These are phyloP conservation scores for Radiomyces spectabilis DNA, from an alignment of 192 early-diverging fungal species.

Conservation along the genomic window DNA sequence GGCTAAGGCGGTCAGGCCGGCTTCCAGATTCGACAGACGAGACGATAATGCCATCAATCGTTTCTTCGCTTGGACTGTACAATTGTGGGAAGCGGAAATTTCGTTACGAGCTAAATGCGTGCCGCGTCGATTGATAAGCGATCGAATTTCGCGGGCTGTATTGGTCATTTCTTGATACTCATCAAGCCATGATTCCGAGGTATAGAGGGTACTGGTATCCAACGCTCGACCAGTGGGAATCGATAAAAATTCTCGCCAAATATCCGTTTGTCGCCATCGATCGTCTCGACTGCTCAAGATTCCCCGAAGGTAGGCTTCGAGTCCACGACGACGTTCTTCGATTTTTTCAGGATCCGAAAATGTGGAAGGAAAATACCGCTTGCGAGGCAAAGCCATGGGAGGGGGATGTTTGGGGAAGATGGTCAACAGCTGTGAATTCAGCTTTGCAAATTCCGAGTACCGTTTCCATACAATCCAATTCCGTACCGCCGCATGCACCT, in stretches of 20 bases:
- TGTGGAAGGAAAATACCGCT: constrained; percentile 59
- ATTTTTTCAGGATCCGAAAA: constrained; percentile 50
- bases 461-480: constrained; percentile 87
- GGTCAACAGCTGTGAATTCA: constrained; percentile 51
- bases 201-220: constrained; percentile 38
- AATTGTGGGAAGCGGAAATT: constrained; percentile 70
- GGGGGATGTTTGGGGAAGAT: constrained; percentile 60
- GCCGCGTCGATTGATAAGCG: constrained; percentile 64
- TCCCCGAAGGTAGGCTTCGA: constrained; percentile 73
- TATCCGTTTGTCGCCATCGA: constrained; percentile 64
- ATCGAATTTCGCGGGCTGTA: constrained; percentile 62
- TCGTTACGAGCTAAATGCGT: constrained; percentile 67
- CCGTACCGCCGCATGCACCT: constrained; percentile 68
- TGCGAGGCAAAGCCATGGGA: constrained; percentile 63
- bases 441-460: constrained; percentile 74
- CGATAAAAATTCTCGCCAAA: constrained; percentile 72
- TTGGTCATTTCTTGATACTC: constrained; percentile 59
- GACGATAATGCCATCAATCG: constrained; percentile 39
- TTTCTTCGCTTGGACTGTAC: constrained; percentile 71
- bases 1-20: constrained; percentile 42
- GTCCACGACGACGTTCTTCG: constrained; percentile 66
- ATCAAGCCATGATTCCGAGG: constrained; percentile 75
- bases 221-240: constrained; percentile 47
- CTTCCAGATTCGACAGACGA: constrained; percentile 47
- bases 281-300: constrained; percentile 67